phyloP scores from a whole-genome alignment of 1,139 yeast species.

The Torulaspora pretoriensis region DNA sequence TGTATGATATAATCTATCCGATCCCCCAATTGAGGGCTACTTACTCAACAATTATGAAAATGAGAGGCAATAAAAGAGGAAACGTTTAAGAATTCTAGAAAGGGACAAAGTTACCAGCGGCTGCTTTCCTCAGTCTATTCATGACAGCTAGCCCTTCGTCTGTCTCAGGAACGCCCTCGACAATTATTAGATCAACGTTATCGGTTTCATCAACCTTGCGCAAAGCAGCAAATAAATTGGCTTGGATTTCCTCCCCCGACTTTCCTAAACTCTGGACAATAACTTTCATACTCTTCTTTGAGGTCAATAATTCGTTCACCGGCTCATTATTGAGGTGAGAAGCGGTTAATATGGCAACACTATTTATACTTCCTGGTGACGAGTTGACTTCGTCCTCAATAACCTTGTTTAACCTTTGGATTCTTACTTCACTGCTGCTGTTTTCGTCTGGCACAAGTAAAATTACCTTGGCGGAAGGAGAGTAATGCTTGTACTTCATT shows the following conservation, averaged over 20 bases:
- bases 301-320: slow-evolving; percentile 7
- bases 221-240: slow-evolving; percentile 64
- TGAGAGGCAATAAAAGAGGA: background rate
- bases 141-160: slow-evolving; percentile 89
- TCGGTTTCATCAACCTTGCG: slow-evolving; percentile 65
- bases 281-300: slow-evolving; percentile 27
- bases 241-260: slow-evolving; percentile 61
- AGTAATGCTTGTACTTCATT: slow-evolving; percentile 93
- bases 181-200: slow-evolving; percentile 60
- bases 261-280: slow-evolving; percentile 51
- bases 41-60: background rate
- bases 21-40: background rate
- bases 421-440: slow-evolving; percentile 5
- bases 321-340: slow-evolving; percentile 14
- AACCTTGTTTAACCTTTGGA: slow-evolving; percentile 11
- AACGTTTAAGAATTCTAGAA: slow-evolving; percentile 14
- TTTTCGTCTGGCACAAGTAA: slow-evolving; percentile 45
- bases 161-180: slow-evolving; percentile 62
- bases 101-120: slow-evolving; percentile 45
- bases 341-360: slow-evolving; percentile 37
- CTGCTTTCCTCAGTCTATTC: slow-evolving; percentile 88
- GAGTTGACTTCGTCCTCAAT: slow-evolving; percentile 11
- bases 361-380: slow-evolving; percentile 16
- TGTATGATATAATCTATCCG: background rate
- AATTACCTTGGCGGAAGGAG: slow-evolving; percentile 81